A percentile compares a stretch with the other conserved stretches of the same genome.
Conservation (phyloP, 352 stramenopile genomes). For the Pythium vanterpoolii region DNA sequence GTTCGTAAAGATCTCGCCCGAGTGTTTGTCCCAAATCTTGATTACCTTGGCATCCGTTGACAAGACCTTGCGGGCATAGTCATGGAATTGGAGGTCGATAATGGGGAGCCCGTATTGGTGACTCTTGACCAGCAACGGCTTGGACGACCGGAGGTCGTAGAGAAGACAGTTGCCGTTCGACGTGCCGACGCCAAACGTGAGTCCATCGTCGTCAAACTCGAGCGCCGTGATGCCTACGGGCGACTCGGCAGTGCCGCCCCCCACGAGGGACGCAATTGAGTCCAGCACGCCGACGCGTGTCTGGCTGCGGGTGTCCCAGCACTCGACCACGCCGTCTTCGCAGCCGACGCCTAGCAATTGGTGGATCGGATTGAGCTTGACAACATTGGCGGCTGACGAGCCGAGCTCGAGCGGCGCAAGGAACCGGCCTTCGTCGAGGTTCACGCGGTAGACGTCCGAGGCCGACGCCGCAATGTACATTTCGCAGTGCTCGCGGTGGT, state of each 20-base stretch:
- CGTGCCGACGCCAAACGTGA: conserved; percentile 95
- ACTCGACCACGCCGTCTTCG: conserved; percentile 94
- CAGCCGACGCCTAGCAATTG: conserved; percentile 89
- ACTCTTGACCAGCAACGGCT: conserved; percentile 94
- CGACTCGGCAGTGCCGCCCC: conserved; percentile 34
- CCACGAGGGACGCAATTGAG: conserved; percentile 44
- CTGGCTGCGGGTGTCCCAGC: conserved; percentile 93
- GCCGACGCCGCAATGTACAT: conserved; percentile 90
- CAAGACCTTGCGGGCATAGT: conserved; percentile 88
- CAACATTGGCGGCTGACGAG: conserved; percentile 79
- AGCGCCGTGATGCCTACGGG: conserved; percentile 91
- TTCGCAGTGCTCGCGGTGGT: conserved; percentile 95
- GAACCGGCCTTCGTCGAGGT: conserved; percentile 98
- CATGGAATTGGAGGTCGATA: conserved; percentile 92
- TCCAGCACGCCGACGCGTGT: conserved; percentile 68
- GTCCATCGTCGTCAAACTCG: conserved; percentile 91
- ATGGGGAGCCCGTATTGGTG: conserved; percentile 98
- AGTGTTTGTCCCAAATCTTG: conserved; percentile 96
- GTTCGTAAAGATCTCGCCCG: conserved; percentile 93
- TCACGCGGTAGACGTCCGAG: conserved; percentile 95
- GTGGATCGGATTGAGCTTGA: conserved; percentile 89
- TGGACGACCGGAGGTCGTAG: conserved; percentile 96
- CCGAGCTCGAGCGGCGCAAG: conserved; percentile 76
- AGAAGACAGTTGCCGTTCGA: conserved; percentile 91
- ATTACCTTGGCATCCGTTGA: conserved; percentile 97